Base-by-base conservation (phyloP, 306 rosid species). In the Gynostemma pentaphyllum region DNA sequence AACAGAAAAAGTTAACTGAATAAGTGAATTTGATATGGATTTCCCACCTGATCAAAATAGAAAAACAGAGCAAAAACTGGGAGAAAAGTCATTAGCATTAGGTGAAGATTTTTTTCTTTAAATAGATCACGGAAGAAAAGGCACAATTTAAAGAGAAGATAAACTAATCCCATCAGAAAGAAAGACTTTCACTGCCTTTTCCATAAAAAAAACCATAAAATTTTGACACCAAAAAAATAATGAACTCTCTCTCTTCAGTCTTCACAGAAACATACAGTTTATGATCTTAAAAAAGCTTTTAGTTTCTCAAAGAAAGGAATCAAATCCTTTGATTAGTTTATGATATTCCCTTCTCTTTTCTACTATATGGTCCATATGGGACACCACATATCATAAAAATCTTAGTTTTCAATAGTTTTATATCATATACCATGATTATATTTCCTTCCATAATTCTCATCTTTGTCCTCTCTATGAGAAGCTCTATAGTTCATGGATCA, bases 371-470 rank as follows among this genome's bases (percentile, higher is more conserved):
- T 56, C 63, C 64, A 36, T 36, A 57, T 57, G 64, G 64, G 64
- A 5, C 64, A 57, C 64, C 64, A 57, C 64, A 21, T 36, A 57
- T 4, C 64, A 36, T 19, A 34, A 5, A 36, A 36, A 12, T 57
- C 29, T 57, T 57, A 21, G 64, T 26, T 18, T 57, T 36, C 16
- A 57, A 19, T 36, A 21, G 64, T 36, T 36, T 57, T 32, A 16
- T 32, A 16, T 36, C 64, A 36, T 45, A 45, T 57, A 74, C 75
- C 79, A 90, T 81, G 83, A 72, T 81, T 69, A 23, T 77, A 77
- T 82, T 75, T 63, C 83, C 69, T 65, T 49, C 76, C 54, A 69
- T 77, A 69, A 74, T 80, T 68, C 68, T 74, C 78, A 70, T 76
- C 69, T 72, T 73, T 84, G 72, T 81, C 45, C 64, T 80, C 70